Evolutionary conservation across 495 filamentous ascomycete species (phyloP), one percentile per base, ranked within the genome.

Genomic region (Trichoderma orchidacearum): DNA sequence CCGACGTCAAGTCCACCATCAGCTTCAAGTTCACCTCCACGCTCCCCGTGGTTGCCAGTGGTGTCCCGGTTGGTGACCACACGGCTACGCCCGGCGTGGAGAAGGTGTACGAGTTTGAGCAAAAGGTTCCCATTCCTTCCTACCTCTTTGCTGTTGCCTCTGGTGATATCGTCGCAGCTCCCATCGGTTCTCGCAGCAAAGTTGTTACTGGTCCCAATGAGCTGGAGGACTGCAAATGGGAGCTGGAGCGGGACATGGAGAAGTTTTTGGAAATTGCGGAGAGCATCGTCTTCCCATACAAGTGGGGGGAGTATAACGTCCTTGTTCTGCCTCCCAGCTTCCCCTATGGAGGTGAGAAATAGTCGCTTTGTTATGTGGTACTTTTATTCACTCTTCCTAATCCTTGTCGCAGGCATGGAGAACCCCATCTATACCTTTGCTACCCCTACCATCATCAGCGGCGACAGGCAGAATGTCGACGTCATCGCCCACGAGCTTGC

Each of bases 401-500:
- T 28, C 17, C 11, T 15, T 8, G 30, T 56, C n/a, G 75, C 76
- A 63, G 88, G 89, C 36, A 96, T 96, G 91, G 91, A 96, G 73
- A 95, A 95, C 66, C 91, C 91, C 0, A 83, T 93, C 52, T 93
- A 86, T 69, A 96, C 91, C 1, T 96, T 94, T 65, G 90, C 90
- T 0, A 96, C 91, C 13, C 91, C 91, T 17, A 94, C 89, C 32
- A 86, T 96, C 59, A 88, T 96, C 64, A 87, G 82, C 30, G 90
- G 90, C 51, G 93, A 98, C 62, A 83, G 89, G 25, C 85, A 94
- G 62, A 98, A 98, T 60, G 78, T 98, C 5, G 92, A 96, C 70
- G 91, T 96, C 17, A 96, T 98, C 68, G 92, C 93, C 3, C 92
- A 98, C 65, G 92, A 98, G 69, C 77, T 98, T 23, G 77, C 82